phyloP scores from a whole-genome alignment of 257 asterid genomes.

The Solanum tacnaense region DNA sequence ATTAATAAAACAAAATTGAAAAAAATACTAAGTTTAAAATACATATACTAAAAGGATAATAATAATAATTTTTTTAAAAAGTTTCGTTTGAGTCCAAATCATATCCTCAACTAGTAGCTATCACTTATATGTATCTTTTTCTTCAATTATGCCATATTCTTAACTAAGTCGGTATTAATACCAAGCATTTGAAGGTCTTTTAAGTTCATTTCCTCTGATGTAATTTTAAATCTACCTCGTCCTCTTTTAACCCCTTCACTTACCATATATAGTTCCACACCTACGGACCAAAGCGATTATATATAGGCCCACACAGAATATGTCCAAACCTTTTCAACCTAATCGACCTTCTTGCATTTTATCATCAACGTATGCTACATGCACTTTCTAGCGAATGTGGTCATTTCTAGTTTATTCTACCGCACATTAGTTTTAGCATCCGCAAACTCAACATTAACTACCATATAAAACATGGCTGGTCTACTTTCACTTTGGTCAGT shows the following conservation, averaged over 20 bases:
- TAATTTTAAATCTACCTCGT: neutral
- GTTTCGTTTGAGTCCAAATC: neutral
- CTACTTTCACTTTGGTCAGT: neutral
- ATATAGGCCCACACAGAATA: neutral
- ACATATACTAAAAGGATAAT: neutral
- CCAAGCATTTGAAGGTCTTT: neutral
- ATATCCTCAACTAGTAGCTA: neutral
- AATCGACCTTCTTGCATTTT: neutral
- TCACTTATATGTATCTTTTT: neutral
- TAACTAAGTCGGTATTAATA: neutral
- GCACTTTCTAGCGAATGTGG: neutral
- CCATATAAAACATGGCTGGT: neutral
- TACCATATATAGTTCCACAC: neutral
- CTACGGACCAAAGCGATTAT: neutral
- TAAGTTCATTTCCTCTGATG: neutral
- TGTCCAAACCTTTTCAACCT: neutral
- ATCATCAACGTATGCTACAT: neutral
- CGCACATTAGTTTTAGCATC: neutral
- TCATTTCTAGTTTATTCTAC: neutral
- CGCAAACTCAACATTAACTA: neutral
- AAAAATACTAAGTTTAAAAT: no score
- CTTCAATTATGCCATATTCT: neutral
- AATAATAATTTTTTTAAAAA: neutral
- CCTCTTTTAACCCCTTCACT: neutral
- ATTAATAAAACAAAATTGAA: no score